Evolutionary conservation across 2,329 filamentous ascomycete genomes (phyloP), one percentile per base, ranked within the genome.

Genomic region (Dothiorella sarmentorum): DNA sequence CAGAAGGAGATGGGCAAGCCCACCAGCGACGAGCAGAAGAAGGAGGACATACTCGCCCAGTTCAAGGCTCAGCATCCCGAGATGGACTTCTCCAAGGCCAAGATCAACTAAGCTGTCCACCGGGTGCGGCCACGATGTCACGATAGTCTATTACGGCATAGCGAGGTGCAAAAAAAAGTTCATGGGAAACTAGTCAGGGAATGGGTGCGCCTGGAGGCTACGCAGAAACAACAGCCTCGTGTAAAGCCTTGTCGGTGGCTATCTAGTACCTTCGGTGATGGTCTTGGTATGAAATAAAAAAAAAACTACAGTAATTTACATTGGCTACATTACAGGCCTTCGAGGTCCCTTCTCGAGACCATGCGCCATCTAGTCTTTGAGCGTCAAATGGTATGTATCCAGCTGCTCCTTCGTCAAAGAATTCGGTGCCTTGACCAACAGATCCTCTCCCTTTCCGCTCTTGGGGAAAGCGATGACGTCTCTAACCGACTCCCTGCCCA

Each of bases 391-490:
- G 75, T 88, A 88, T 2, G 80, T 83, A 62, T 75, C 71, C 66
- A 85, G 71, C 60, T 83, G 80, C 61, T 83, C 82, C 60, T 83
- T 75, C 0, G 82, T 89, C 63, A 96, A 79, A 62, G 71, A 72
- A 52, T 86, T 86, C 0, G 94, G 94, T 62, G 89, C 90, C 65
- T 84, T 85, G 2, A 96, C 90, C 73, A 96, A 83, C 59, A 85
- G 74, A 75, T 99, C 94, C 69, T 96, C 89, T 0, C 94, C 92
- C 70, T 86, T 91, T 61, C 91, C 91, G 62, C 85, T 92, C 79
- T 99, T 99, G 0, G 94, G 95, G 69, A 99, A 99, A 0, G 92
- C 92, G 73, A 99, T 97, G 1, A 99, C 93, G 75, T 99, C 93
- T 61, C 90, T 80, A 3, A 99, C 88, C 1, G 88, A 91, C 10